Conservation (phyloP, 441 rosid species). For the Corymbia calophylla region DNA sequence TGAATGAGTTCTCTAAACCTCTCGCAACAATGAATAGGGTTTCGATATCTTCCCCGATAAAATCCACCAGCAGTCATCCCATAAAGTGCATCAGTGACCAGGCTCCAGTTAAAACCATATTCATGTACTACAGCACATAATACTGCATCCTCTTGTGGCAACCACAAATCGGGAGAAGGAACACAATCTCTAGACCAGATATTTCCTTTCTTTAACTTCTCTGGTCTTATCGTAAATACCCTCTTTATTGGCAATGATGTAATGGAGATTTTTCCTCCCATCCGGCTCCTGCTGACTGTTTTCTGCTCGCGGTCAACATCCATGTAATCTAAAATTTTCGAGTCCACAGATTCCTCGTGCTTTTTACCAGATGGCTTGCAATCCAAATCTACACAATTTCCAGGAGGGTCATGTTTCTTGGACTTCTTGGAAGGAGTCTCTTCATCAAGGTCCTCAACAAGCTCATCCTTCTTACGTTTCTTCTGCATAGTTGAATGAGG, state of each 20-base stretch:
- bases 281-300: constrained; percentile 58
- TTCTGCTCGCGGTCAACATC: constrained; percentile 62
- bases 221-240: constrained; percentile 72
- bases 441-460: constrained; percentile 32
- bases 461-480: constrained; percentile 68
- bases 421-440: constrained; percentile 62
- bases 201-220: constrained; percentile 88
- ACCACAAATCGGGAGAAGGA: constrained; percentile 92
- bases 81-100: constrained; percentile 70
- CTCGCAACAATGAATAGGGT: constrained; percentile 94
- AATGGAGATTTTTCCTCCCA: constrained; percentile 78
- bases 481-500: constrained; percentile 34
- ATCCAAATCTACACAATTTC: constrained; percentile 36
- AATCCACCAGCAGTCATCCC: constrained; percentile 97
- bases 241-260: constrained; percentile 85
- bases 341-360: constrained; percentile 34
- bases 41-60: constrained; percentile 92
- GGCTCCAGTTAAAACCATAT: constrained; percentile 93
- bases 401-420: constrained; percentile 46
- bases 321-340: constrained; percentile 25
- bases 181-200: constrained; percentile 95
- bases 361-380: constrained; percentile 29
- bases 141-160: constrained; percentile 96
- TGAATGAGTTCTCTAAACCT: constrained; percentile 89
- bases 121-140: constrained; percentile 98